These are phyloP conservation scores for Hexamita inflata DNA, from an alignment of 208 protist species.

Conservation along the genomic window DNA sequence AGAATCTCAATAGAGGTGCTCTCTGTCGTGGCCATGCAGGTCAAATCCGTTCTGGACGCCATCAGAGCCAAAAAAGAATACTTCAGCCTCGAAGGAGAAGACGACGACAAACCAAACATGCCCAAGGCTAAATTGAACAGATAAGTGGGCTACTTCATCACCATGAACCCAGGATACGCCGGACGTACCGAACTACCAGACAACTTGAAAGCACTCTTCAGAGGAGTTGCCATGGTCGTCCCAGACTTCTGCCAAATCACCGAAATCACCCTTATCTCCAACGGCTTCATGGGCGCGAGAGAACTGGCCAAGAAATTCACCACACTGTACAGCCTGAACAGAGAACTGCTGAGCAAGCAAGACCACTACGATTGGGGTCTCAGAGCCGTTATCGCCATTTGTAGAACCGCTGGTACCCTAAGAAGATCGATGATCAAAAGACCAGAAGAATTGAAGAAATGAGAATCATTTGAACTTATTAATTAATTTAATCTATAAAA, in stretches of 20 bases:
- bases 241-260: constrained; percentile 92
- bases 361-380: constrained; percentile 96
- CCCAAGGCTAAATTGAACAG: constrained; percentile 58
- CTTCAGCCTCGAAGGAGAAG: constrained; percentile 80
- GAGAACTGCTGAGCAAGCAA: constrained; percentile 83
- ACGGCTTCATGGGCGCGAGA: constrained; percentile 88
- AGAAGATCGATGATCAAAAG: constrained; percentile 55
- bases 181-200: constrained; percentile 84
- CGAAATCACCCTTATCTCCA: constrained; percentile 89
- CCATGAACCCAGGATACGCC: constrained; percentile 72
- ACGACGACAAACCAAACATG: no score
- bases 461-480: no score
- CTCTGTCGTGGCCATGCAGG: constrained; percentile 89
- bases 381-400: constrained; percentile 87
- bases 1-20: constrained; percentile 70
- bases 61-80: constrained; percentile 73
- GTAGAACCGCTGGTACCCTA: constrained; percentile 80
- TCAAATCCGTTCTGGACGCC: constrained; percentile 85
- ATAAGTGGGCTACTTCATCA: constrained; percentile 91
- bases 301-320: constrained; percentile 84
- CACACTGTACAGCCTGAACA: constrained; percentile 81
- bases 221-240: constrained; percentile 87
- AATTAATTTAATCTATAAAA: no score
- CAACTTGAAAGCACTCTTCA: constrained; percentile 84
- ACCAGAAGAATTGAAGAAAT: no score